Evolutionary conservation across 305 asterid genomes (phyloP).

Genomic region (Fraxinus velutina): DNA sequence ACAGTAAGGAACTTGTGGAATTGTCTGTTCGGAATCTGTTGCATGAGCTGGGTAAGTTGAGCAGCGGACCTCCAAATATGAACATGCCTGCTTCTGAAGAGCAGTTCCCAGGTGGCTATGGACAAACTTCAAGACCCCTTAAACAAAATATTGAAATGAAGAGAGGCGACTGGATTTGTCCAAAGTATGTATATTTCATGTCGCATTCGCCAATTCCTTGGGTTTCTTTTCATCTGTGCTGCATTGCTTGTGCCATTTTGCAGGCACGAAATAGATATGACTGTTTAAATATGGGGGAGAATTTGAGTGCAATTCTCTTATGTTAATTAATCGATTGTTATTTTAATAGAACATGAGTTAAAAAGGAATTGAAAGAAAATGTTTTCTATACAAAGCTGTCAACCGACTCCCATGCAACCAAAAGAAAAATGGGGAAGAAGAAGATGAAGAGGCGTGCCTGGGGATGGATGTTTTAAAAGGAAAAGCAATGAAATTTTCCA

Average conservation of each 20-base stretch:
- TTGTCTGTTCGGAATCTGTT: constrained; percentile 69
- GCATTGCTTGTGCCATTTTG: neutral
- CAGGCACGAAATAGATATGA: neutral
- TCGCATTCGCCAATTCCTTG: neutral
- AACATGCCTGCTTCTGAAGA: constrained; percentile 36
- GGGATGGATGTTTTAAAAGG: neutral
- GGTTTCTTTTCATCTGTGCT: neutral
- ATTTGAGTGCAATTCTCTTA: neutral
- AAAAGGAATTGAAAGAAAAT: neutral
- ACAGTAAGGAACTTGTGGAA: constrained; percentile 71
- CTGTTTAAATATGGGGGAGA: neutral
- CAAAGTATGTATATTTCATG: constrained; percentile 51
- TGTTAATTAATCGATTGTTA: neutral
- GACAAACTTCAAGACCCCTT: constrained; percentile 39
- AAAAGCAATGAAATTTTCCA: neutral
- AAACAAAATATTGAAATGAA: constrained; percentile 77
- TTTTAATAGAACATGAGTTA: neutral
- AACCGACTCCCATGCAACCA: neutral
- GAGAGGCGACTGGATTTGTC: constrained; percentile 95
- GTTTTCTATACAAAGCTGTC: neutral
- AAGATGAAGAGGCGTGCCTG: neutral
- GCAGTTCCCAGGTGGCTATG: constrained; percentile 37
- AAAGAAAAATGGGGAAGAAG: neutral
- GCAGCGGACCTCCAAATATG: constrained; percentile 38
- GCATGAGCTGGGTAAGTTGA: constrained; percentile 52